A percentile compares a stretch with the other conserved stretches of the same genome.
phyloP scores from a whole-genome alignment of 176 grass and related monocot genomes.

The Areca catechu region DNA sequence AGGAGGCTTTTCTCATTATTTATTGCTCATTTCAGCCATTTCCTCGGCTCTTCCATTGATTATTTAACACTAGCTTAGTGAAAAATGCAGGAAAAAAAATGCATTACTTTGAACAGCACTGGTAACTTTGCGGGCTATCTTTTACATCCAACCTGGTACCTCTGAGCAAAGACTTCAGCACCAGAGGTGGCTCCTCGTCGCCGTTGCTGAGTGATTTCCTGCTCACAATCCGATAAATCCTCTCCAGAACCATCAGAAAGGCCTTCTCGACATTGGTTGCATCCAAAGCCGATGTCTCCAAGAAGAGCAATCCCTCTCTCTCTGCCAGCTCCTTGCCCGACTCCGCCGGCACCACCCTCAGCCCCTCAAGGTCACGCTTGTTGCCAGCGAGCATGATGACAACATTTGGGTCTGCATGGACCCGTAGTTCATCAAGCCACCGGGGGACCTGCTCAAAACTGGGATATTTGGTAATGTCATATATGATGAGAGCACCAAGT shows the following conservation, averaged over 20 bases:
- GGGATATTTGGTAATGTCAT: constrained; percentile 1
- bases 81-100: too few species aligned
- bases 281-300: constrained; percentile 9
- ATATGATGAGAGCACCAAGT: constrained; percentile 2
- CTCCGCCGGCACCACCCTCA: constrained; percentile 3
- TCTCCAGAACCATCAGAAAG: constrained; percentile 7
- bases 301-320: constrained; percentile 2
- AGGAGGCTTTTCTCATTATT: too few species aligned
- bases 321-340: background rate
- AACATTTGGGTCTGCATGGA: background rate
- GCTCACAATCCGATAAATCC: background rate
- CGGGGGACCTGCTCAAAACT: constrained; percentile 2
- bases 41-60: too few species aligned
- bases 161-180: too few species aligned
- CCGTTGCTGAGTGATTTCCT: constrained; percentile 3
- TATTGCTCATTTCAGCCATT: too few species aligned
- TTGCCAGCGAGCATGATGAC: constrained; percentile 7
- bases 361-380: constrained; percentile 6
- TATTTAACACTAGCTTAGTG: too few species aligned
- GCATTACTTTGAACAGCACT: too few species aligned
- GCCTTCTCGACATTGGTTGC: constrained; percentile 7
- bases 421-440: constrained; percentile 2
- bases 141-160: too few species aligned
- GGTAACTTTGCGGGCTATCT: too few species aligned
- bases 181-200: background rate